Evolutionary conservation across 1,284 basidiomycete genomes (phyloP), one percentile per base, ranked within the genome.

Genomic region (Sporisorium graminicola): DNA sequence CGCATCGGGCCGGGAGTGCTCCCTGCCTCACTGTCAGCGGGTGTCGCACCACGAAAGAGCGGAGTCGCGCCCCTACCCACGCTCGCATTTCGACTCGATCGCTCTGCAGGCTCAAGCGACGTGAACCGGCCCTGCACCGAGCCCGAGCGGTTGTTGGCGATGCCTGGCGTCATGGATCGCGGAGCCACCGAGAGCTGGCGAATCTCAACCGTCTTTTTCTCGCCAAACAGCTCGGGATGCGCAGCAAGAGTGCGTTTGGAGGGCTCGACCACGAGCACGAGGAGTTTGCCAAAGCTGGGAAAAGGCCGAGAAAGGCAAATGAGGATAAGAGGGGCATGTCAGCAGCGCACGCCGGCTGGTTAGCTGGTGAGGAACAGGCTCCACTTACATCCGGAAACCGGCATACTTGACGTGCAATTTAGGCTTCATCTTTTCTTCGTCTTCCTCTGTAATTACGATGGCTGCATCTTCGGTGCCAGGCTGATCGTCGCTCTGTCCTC

Each of bases 231-330:
- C 53, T 77, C 68, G 2, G 78, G 72, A 46, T 72, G 54, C 2
- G 66, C 66, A 20, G 74, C 71, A 3, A 79, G 56, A n/a, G 65
- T 62, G 5, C 72, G 60, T 42, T 75, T 77, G 12, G 72, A 67
- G 22, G 78, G 78, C 55, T 80, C 80, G 13, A 73, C 70, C 24
- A 81, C 80, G 35, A 82, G 67, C 2, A 83, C 75, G 18, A 83
- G 73, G 53, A 82, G 71, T 53, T 78, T 77, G 61, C 81, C 81
- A 58, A 82, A 83, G 24, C 78, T 82, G 57, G 20, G 4, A 31
- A 46, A 9, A 2, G 43, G 24, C 47, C 22, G 27, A 18, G 4
- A 16, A 20, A 2, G 35, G 2, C n/a, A 42, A 9, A 27, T n/a
- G 42, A 27, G 40, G 2, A 14, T 5, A 58, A 22, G 16, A 10